These are phyloP conservation scores for Barbarea vulgaris DNA, from an alignment of 345 rosid species.

Conservation along the genomic window DNA sequence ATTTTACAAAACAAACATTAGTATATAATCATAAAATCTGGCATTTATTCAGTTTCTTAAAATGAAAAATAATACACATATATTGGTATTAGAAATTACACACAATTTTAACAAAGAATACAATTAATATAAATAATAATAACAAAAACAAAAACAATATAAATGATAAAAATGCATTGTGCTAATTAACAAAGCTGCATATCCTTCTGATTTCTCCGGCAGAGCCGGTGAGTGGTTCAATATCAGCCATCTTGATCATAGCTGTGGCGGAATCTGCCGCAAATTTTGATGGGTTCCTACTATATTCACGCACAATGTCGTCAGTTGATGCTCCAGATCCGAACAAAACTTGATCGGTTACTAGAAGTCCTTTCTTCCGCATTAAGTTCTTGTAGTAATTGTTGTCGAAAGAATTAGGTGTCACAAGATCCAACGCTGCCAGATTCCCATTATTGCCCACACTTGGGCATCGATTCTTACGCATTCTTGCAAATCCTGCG, in stretches of 20 bases:
- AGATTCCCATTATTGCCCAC: constrained; percentile 14
- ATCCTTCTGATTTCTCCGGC: constrained; percentile 38
- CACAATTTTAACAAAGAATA: constrained; percentile 1
- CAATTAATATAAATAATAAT: too few relatives aligned
- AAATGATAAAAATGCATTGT: background rate
- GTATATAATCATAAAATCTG: background rate
- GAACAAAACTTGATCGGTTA: constrained; percentile 50
- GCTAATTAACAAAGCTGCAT: constrained; percentile 41
- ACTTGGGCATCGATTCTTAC: constrained; percentile 39
- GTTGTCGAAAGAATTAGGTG: constrained; percentile 53
- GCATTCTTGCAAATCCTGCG: constrained; percentile 47
- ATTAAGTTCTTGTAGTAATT: constrained; percentile 52
- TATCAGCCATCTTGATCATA: constrained; percentile 53
- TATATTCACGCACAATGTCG: constrained; percentile 40
- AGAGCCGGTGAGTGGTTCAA: constrained; percentile 31
- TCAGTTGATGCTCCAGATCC: constrained; percentile 48
- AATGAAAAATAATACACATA: background rate
- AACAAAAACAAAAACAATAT: background rate
- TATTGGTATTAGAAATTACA: background rate
- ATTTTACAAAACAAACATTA: too few relatives aligned
- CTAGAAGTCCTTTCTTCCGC: constrained; percentile 54
- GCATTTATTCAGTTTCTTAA: background rate
- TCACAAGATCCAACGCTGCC: constrained; percentile 49
- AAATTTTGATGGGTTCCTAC: constrained; percentile 33
- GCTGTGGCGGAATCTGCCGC: constrained; percentile 44